phyloP scores from a whole-genome alignment of 1,139 yeast species.

The Suhomyces anneliseae region DNA sequence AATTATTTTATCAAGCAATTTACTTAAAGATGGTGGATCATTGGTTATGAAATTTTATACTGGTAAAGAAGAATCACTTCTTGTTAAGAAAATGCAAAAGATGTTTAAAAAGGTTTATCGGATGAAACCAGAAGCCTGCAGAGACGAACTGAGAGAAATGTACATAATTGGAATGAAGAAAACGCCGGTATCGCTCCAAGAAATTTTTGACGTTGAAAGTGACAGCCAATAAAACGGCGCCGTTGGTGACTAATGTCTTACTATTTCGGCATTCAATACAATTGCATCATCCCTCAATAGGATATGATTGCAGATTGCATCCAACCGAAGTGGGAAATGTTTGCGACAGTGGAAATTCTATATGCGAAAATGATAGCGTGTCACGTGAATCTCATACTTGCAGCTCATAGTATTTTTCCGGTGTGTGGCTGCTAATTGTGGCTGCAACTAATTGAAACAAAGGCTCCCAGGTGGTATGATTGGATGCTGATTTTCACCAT shows the following conservation, averaged over 20 bases:
- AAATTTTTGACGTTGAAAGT: conserved; percentile 5
- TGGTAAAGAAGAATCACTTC: conserved; percentile 37
- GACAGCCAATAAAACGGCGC: neutral
- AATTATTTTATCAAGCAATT: conserved; percentile 26
- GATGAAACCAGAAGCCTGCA: conserved; percentile 40
- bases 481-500: neutral
- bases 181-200: conserved; percentile 8
- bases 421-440: conserved; percentile 8
- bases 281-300: neutral
- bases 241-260: neutral
- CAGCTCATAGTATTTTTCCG: neutral
- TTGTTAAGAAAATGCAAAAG: conserved; percentile 26
- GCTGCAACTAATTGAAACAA: neutral
- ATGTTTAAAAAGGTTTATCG: conserved; percentile 35
- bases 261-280: neutral
- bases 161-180: conserved; percentile 33
- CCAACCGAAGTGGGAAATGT: neutral
- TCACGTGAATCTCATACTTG: neutral
- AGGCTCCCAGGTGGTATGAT: neutral
- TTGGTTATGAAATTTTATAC: conserved; percentile 45
- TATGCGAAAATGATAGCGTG: neutral
- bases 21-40: conserved; percentile 34
- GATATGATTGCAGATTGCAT: neutral
- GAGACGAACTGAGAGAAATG: conserved; percentile 42
- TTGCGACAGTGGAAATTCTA: neutral